phyloP scores from a whole-genome alignment of 2,329 filamentous ascomycete species.

The Claviceps pazoutovae region DNA sequence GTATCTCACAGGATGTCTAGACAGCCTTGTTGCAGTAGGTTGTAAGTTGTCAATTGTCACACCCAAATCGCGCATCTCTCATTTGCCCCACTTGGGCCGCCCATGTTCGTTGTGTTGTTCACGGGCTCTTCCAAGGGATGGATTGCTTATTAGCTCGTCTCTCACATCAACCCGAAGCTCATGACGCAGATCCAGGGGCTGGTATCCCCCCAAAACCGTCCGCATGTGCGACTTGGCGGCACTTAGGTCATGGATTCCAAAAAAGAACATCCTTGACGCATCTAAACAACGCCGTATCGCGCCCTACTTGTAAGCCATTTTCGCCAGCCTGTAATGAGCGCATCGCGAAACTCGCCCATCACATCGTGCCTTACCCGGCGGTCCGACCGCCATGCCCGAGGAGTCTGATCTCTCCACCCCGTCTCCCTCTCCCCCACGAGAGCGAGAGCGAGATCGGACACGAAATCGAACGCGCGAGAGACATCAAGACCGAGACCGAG shows the following conservation, averaged over 20 bases:
- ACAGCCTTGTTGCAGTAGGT: background rate
- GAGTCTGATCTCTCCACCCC: background rate
- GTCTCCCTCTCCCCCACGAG: constrained; percentile 1
- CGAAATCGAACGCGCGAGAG: constrained; percentile 1
- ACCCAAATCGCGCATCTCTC: background rate
- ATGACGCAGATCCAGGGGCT: constrained; percentile 3
- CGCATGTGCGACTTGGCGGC: constrained; percentile 1
- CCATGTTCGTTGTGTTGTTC: background rate
- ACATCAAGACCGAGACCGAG: background rate
- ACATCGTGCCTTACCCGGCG: background rate
- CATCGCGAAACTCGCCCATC: background rate
- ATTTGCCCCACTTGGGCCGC: background rate
- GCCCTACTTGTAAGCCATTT: background rate
- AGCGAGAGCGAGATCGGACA: background rate
- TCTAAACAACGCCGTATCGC: background rate
- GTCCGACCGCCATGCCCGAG: constrained; percentile 4
- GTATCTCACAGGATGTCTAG: too few species aligned
- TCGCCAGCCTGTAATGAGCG: background rate
- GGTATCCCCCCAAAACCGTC: background rate
- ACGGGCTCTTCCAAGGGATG: background rate
- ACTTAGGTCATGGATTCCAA: background rate
- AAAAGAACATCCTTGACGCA: background rate
- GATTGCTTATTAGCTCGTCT: background rate
- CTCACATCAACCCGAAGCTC: constrained; percentile 1
- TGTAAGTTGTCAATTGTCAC: background rate